phyloP scores from a whole-genome alignment of 1,284 basidiomycete genomes.

The Cryptococcus hybrid region DNA sequence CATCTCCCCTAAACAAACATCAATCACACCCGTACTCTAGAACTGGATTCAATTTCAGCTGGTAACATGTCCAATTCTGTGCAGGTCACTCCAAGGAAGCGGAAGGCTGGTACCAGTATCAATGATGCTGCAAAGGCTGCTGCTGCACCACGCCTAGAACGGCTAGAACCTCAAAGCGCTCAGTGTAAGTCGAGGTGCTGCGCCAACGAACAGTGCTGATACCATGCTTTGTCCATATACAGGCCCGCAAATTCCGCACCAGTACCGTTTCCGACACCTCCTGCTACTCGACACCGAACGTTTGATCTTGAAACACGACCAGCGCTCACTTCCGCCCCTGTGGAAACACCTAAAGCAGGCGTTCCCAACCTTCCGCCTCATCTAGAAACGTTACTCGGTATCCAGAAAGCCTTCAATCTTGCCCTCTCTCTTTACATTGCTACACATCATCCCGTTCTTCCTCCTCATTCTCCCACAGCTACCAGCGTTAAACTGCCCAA shows the following conservation, averaged over 20 bases:
- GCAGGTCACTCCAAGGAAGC: conserved; percentile 31
- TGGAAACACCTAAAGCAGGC: neutral
- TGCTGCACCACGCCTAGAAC: conserved; percentile 5
- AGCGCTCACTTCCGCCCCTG: conserved; percentile 2
- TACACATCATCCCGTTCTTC: conserved; percentile 47
- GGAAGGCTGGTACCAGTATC: conserved; percentile 17
- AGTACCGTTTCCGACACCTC: conserved; percentile 41
- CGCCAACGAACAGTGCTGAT: conserved; percentile 1
- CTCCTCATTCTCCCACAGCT: conserved; percentile 35
- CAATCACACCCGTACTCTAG: neutral
- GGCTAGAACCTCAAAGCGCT: neutral
- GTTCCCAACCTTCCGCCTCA: conserved; percentile 35
- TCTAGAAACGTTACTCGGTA: conserved; percentile 41
- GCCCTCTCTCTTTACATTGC: conserved; percentile 49
- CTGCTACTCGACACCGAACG: conserved; percentile 24
- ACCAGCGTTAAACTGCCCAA: conserved; percentile 38
- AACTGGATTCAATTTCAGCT: neutral
- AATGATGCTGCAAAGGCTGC: no score
- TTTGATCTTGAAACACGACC: conserved; percentile 6
- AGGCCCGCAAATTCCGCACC: conserved; percentile 32
- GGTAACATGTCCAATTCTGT: conserved; percentile 5
- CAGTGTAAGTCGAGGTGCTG: neutral
- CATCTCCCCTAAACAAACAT: neutral
- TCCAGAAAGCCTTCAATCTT: conserved; percentile 48
- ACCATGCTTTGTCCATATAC: neutral